Percentiles rank a stretch among this genome's conserved stretches.
These are phyloP conservation scores for Chalciporus piperatus DNA, from an alignment of 768 basidiomycete species.

Conservation along the genomic window DNA sequence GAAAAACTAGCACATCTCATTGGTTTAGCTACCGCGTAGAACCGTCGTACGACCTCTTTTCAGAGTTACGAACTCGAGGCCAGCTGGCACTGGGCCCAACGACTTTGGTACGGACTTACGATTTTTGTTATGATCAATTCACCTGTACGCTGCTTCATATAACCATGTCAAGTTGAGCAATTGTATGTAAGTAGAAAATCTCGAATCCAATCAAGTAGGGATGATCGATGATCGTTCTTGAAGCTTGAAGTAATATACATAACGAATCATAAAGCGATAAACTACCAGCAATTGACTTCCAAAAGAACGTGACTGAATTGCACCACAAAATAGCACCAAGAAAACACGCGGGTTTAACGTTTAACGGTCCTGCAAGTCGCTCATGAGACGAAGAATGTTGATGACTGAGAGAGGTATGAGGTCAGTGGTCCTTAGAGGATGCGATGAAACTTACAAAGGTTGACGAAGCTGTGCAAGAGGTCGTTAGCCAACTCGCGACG, in stretches of 20 bases:
- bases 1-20: constrained; percentile 16
- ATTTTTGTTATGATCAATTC: no score
- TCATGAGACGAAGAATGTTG: constrained; percentile 81
- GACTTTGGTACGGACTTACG: no score
- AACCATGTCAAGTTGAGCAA: neutral
- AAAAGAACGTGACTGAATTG: neutral
- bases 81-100: no score
- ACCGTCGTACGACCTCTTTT: neutral
- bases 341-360: constrained; percentile 17
- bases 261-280: constrained; percentile 9
- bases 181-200: no score
- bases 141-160: neutral
- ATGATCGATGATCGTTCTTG: neutral
- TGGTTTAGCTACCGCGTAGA: constrained; percentile 5
- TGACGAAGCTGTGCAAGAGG: constrained; percentile 61
- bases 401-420: constrained; percentile 50
- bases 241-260: constrained; percentile 23
- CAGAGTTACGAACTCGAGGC: no score
- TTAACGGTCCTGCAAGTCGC: constrained; percentile 46
- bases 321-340: neutral
- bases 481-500: constrained; percentile 13
- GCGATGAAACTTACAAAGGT: constrained; percentile 64
- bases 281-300: neutral
- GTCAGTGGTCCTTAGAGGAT: neutral
- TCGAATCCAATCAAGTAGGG: neutral